A percentile compares a stretch with the other conserved stretches of the same genome.
These are phyloP conservation scores for Penicillium sp. DNA, from an alignment of 2,329 filamentous ascomycete genomes.

Conservation along the genomic window DNA sequence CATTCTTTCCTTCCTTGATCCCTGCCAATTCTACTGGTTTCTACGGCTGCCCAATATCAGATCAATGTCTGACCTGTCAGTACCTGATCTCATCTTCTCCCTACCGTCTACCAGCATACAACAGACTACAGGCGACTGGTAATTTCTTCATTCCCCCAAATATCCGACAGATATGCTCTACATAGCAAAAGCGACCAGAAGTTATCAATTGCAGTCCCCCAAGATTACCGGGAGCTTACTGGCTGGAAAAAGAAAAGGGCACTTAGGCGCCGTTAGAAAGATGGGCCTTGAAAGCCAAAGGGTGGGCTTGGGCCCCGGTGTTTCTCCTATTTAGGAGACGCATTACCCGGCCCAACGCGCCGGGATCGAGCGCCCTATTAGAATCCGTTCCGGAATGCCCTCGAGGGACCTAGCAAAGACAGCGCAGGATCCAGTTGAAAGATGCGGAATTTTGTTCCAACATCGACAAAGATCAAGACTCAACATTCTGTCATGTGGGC, in stretches of 20 bases:
- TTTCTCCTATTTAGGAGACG: conserved; percentile 5
- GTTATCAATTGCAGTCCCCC: too few species aligned
- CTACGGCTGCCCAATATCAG: background rate
- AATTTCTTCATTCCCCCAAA: background rate
- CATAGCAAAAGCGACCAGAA: background rate
- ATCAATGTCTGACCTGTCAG: background rate
- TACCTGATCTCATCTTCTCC: background rate
- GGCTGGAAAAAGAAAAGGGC: too few species aligned
- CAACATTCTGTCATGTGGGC: too few species aligned
- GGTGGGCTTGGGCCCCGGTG: background rate
- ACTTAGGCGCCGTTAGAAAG: background rate
- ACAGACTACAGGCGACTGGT: background rate
- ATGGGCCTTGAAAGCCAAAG: background rate
- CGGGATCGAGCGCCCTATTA: conserved; percentile 11
- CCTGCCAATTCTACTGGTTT: background rate
- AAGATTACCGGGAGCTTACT: too few species aligned
- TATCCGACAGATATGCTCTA: background rate
- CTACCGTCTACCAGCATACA: background rate
- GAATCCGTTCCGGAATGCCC: conserved; percentile 7
- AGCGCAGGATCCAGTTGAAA: background rate
- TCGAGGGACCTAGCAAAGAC: background rate
- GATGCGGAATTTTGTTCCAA: background rate
- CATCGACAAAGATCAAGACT: background rate
- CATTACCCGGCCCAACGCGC: conserved; percentile 8
- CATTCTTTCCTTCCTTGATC: background rate